phyloP scores from a whole-genome alignment of 2,329 filamentous ascomycete genomes.

The Xylariaceae sp. region DNA sequence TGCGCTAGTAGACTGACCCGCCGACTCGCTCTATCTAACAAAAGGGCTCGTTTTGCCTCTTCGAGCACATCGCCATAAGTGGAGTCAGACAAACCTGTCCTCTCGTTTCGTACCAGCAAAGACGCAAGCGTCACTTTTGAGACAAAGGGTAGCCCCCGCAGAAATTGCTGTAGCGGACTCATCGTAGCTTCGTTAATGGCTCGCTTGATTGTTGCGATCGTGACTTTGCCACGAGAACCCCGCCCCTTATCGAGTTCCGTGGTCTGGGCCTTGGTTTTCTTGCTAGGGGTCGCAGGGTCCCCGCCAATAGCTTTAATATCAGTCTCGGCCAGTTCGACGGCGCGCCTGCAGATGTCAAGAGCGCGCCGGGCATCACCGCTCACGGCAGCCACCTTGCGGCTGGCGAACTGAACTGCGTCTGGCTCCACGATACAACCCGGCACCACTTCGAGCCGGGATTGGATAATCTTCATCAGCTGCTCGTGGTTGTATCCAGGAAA shows the following conservation, averaged over 20 bases:
- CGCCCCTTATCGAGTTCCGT: constrained; percentile 44
- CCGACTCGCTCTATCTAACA: constrained; percentile 64
- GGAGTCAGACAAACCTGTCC: constrained; percentile 86
- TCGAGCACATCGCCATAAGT: constrained; percentile 88
- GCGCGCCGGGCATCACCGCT: constrained; percentile 92
- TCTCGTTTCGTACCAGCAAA: constrained; percentile 76
- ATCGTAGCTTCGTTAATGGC: constrained; percentile 95
- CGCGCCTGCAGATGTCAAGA: constrained; percentile 91
- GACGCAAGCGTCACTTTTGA: constrained; percentile 87
- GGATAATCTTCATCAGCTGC: constrained; percentile 96
- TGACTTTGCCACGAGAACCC: constrained; percentile 67
- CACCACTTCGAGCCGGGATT: constrained; percentile 88
- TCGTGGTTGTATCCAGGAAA: constrained; percentile 98
- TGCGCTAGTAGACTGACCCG: constrained; percentile 63
- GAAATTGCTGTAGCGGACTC: constrained; percentile 87
- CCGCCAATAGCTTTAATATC: constrained; percentile 54
- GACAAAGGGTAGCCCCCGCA: constrained; percentile 79
- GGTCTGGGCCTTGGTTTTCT: constrained; percentile 45
- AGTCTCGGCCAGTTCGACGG: constrained; percentile 91
- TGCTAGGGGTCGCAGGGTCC: constrained; percentile 67
- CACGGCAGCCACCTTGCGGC: constrained; percentile 94
- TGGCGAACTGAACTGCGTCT: constrained; percentile 95
- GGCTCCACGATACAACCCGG: constrained; percentile 88
- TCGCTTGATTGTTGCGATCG: constrained; percentile 89
- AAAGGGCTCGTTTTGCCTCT: constrained; percentile 75